phyloP scores from a whole-genome alignment of 306 rosid genomes.

The Hippophae rhamnoides region DNA sequence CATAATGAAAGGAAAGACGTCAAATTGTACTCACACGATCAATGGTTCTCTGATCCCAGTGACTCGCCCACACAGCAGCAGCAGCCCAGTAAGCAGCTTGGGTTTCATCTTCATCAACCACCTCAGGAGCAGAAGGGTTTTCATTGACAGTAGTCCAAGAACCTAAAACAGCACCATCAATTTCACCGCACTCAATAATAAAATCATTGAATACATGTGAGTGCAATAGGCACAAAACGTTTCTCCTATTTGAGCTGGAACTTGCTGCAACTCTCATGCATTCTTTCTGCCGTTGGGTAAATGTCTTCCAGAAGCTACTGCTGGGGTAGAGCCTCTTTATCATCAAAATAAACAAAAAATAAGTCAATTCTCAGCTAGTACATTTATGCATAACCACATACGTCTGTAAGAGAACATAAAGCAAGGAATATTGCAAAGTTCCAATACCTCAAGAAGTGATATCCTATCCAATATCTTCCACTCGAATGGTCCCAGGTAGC shows the following conservation, averaged over 20 bases:
- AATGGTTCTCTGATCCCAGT: conserved; percentile 77
- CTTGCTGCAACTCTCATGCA: conserved; percentile 31
- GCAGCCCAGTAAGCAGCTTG: conserved; percentile 84
- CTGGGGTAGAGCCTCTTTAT: conserved; percentile 84
- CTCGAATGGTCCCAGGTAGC: conserved; percentile 78
- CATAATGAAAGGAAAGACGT: not conserved
- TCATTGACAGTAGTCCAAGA: conserved; percentile 59
- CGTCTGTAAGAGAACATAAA: conserved; percentile 21
- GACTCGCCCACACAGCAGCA: conserved; percentile 80
- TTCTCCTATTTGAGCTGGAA: conserved; percentile 38
- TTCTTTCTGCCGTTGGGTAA: conserved; percentile 47
- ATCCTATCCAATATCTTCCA: conserved; percentile 74
- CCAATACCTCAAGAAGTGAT: conserved; percentile 67
- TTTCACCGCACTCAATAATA: conserved; percentile 69
- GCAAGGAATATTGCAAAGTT: conserved; percentile 15
- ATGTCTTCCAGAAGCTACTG: conserved; percentile 87
- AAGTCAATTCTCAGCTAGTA: conserved; percentile 30
- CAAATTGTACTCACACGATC: conserved; percentile 74
- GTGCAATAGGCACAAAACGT: conserved; percentile 43
- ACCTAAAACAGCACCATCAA: conserved; percentile 80
- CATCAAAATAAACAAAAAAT: conserved; percentile 26
- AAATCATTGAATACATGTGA: conserved; percentile 38
- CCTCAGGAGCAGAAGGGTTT: conserved; percentile 36
- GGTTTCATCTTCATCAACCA: conserved; percentile 44
- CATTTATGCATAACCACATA: conserved; percentile 15